Evolutionary conservation across 2,329 filamentous ascomycete genomes (phyloP).

Genomic region (Fusarium kyushuense): DNA sequence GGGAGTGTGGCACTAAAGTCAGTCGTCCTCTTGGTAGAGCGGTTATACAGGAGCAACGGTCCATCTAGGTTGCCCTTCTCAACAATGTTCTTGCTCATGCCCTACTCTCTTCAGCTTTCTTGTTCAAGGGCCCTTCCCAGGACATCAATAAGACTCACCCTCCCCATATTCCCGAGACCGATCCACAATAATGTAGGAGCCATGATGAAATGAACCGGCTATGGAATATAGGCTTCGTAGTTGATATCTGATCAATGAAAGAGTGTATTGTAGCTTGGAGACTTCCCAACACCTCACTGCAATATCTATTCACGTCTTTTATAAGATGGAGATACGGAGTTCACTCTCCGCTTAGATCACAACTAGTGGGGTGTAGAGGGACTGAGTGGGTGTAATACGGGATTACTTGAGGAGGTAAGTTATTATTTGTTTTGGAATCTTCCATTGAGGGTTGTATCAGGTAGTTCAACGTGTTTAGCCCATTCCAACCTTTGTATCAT

Average conservation of each 20-base stretch:
- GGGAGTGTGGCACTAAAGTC: slow-evolving; percentile 73
- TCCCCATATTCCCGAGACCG: slow-evolving; percentile 89
- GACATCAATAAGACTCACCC: slow-evolving; percentile 62
- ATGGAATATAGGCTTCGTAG: neutral
- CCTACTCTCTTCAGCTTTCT: slow-evolving; percentile 60
- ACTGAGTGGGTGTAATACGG: neutral
- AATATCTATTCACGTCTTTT: neutral
- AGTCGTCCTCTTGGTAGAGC: slow-evolving; percentile 73
- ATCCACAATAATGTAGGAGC: slow-evolving; percentile 78
- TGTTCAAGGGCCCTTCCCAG: neutral
- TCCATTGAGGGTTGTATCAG: neutral
- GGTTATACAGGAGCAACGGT: slow-evolving; percentile 84
- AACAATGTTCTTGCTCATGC: slow-evolving; percentile 86
- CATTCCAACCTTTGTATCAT: neutral
- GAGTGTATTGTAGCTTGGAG: neutral
- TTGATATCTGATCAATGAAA: neutral
- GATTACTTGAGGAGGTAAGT: neutral
- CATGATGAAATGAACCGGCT: slow-evolving; percentile 54
- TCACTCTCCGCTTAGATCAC: neutral
- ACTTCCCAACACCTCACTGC: neutral
- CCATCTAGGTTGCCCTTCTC: slow-evolving; percentile 78
- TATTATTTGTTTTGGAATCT: neutral
- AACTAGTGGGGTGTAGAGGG: slow-evolving; percentile 6
- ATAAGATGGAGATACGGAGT: slow-evolving; percentile 9
- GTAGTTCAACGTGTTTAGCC: neutral